Percentiles rank a stretch among this genome's conserved stretches.
These are phyloP conservation scores for Tricholoma furcatifolium DNA, from an alignment of 768 basidiomycete species.

Conservation along the genomic window DNA sequence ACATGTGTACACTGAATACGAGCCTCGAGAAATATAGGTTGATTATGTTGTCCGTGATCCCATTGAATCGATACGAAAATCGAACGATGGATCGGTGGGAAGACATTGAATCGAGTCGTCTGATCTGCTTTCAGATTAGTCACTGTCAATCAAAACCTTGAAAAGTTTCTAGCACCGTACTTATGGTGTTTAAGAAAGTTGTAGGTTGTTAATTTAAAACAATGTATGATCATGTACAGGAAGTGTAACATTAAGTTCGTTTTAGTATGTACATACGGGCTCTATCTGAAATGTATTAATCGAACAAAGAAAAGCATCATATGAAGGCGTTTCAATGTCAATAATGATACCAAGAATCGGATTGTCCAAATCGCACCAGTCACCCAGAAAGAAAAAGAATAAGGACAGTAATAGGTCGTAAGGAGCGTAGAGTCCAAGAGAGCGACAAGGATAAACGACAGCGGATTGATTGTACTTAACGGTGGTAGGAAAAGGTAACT, in stretches of 20 bases:
- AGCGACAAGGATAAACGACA: conserved; percentile 6
- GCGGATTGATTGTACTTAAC: background rate
- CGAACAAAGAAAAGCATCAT: conserved; percentile 9
- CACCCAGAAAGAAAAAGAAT: conserved; percentile 6
- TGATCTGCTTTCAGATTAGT: too few relatives aligned
- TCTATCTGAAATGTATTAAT: conserved; percentile 13
- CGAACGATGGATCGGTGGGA: too few relatives aligned
- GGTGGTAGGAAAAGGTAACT: background rate
- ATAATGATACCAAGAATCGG: conserved; percentile 6
- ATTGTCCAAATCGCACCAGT: conserved; percentile 7
- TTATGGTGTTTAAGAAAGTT: background rate
- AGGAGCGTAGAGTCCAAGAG: conserved; percentile 11
- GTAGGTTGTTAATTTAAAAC: background rate
- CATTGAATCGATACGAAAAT: too few relatives aligned
- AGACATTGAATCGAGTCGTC: too few relatives aligned
- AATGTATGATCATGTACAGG: background rate
- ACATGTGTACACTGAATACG: too few relatives aligned
- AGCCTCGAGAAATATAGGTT: too few relatives aligned
- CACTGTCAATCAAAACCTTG: too few relatives aligned
- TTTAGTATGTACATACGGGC: background rate
- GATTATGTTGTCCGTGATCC: too few relatives aligned
- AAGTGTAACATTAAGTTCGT: conserved; percentile 1
- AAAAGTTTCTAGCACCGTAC: too few relatives aligned
- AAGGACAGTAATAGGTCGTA: conserved; percentile 4
- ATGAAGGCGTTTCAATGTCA: conserved; percentile 4